Conservation (phyloP, 768 basidiomycete species). For the Termitomyces sp. region DNA sequence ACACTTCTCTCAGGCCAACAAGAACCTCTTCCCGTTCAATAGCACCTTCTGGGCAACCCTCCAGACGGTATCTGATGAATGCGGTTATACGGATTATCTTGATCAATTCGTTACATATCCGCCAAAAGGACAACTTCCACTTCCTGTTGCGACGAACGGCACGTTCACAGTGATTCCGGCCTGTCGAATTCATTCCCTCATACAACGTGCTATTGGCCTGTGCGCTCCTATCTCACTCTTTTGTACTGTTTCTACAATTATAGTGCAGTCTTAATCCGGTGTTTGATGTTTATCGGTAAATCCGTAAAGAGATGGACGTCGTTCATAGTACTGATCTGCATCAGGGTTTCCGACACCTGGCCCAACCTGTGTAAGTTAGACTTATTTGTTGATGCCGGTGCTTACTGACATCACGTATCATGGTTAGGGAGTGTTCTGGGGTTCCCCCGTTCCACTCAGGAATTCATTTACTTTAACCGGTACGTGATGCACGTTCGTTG, state of each 20-base stretch:
- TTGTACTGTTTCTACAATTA: neutral
- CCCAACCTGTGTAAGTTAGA: slow-evolving; percentile 38
- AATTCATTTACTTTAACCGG: slow-evolving; percentile 54
- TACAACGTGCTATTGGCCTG: slow-evolving; percentile 44
- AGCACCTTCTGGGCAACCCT: slow-evolving; percentile 47
- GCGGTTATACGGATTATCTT: slow-evolving; percentile 58
- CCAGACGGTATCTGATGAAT: slow-evolving; percentile 44
- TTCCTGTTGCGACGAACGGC: slow-evolving; percentile 44
- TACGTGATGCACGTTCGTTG: slow-evolving; percentile 11
- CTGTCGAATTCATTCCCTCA: slow-evolving; percentile 43
- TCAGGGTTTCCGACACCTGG: slow-evolving; percentile 47
- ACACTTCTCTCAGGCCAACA: slow-evolving; percentile 34
- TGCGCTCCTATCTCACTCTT: slow-evolving; percentile 18
- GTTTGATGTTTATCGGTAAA: slow-evolving; percentile 48
- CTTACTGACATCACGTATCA: neutral
- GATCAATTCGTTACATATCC: slow-evolving; percentile 61
- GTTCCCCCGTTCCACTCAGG: slow-evolving; percentile 56
- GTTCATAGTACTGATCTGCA: neutral
- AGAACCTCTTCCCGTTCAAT: slow-evolving; percentile 57
- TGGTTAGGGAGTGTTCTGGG: slow-evolving; percentile 56
- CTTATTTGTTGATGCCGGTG: neutral
- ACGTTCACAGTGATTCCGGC: slow-evolving; percentile 32
- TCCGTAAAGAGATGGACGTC: neutral
- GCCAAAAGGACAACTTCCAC: slow-evolving; percentile 54
- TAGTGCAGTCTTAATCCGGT: slow-evolving; percentile 44